A percentile compares a stretch with the other conserved stretches of the same genome.
Conservation (phyloP, 1,139 yeast species). For the Yamadazyma atlantica region DNA sequence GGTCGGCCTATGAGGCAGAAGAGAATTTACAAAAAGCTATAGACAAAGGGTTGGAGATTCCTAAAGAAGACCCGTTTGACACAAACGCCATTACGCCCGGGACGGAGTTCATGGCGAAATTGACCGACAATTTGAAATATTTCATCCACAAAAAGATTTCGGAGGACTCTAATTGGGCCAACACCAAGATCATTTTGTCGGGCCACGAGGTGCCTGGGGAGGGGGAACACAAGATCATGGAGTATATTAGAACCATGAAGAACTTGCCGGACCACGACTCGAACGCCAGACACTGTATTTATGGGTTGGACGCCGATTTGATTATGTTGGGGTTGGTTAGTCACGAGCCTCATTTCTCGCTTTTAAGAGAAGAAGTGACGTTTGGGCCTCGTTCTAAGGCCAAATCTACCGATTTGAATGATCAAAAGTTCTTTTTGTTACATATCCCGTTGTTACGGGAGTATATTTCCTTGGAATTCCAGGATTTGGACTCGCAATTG, state of each 20-base stretch:
- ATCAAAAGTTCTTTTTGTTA: conserved; percentile 78
- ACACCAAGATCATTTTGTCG: conserved; percentile 78
- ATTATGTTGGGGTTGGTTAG: conserved; percentile 94
- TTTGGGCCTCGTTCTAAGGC: conserved; percentile 62
- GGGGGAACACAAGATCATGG: conserved; percentile 98
- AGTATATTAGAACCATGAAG: conserved; percentile 82
- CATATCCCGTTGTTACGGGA: conserved; percentile 89
- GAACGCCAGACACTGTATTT: conserved; percentile 88
- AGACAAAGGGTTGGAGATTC: conserved; percentile 59
- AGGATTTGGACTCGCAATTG: conserved; percentile 61
- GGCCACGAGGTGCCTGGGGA: conserved; percentile 99
- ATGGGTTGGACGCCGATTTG: conserved; percentile 97
- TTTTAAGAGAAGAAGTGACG: conserved; percentile 91
- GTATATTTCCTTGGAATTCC: conserved; percentile 83
- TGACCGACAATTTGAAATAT: conserved; percentile 79
- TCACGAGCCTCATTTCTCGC: conserved; percentile 94
- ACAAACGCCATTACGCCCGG: conserved; percentile 98
- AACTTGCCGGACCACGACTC: conserved; percentile 85
- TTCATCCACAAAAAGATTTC: conserved; percentile 88
- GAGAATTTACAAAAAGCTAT: conserved; percentile 66
- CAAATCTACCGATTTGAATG: conserved; percentile 55
- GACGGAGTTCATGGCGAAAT: conserved; percentile 91
- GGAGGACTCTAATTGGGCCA: conserved; percentile 88
- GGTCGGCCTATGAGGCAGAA: conserved; percentile 94
- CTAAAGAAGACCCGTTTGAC: conserved; percentile 83